Evolutionary conservation across 2,329 filamentous ascomycete genomes (phyloP).

Genomic region (Thermoascus crustaceus): DNA sequence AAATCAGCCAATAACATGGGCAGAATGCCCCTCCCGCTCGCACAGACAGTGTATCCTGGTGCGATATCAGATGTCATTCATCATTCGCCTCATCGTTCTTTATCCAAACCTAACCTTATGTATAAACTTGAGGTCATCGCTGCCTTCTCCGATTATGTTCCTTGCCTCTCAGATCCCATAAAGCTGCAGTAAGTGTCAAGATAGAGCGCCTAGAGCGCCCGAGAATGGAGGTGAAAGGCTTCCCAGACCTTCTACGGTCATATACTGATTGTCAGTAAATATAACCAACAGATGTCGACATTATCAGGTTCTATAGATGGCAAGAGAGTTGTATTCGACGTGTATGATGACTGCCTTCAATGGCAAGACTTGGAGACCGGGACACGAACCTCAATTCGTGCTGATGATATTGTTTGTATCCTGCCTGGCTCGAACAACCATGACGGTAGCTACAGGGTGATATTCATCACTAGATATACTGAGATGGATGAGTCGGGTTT

Average conservation of each 20-base stretch:
- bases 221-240: no score
- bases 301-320: background rate
- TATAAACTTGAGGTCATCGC: no score
- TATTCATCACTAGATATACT: constrained; percentile 15
- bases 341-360: constrained; percentile 9
- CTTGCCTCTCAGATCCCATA: no score
- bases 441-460: constrained; percentile 11
- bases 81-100: no score
- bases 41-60: no score
- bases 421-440: constrained; percentile 7
- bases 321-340: background rate
- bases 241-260: background rate
- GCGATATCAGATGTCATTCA: no score
- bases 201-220: no score
- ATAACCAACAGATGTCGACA: background rate
- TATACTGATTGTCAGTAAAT: background rate
- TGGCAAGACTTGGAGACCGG: constrained; percentile 11
- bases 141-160: no score
- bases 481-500: constrained; percentile 1
- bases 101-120: no score
- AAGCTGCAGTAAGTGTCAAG: no score
- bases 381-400: constrained; percentile 10
- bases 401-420: constrained; percentile 19
- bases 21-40: no score
- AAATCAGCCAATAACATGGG: no score